phyloP scores from a whole-genome alignment of 768 basidiomycete genomes.

The Hygrocybe coccinea region DNA sequence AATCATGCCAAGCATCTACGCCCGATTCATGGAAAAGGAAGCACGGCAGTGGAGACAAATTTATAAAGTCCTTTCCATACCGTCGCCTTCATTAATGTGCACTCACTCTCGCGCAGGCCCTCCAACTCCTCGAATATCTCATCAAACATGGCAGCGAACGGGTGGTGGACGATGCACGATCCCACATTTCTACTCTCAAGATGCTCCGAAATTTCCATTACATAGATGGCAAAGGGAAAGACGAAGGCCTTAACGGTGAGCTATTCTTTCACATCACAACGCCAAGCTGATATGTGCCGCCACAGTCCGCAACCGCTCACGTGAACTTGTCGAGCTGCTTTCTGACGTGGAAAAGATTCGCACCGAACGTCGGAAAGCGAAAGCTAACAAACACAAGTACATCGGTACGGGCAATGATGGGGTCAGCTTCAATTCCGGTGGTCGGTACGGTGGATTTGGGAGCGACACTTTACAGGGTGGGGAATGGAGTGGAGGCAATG shows the following conservation, averaged over 20 bases:
- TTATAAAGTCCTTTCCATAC: slow-evolving; percentile 68
- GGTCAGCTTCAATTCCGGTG: slow-evolving; percentile 52
- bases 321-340: slow-evolving; percentile 88
- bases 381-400: slow-evolving; percentile 86
- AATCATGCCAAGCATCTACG: slow-evolving; percentile 96
- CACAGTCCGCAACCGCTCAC: slow-evolving; percentile 88
- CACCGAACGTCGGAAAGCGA: slow-evolving; percentile 85
- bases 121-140: slow-evolving; percentile 92
- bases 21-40: slow-evolving; percentile 96
- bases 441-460: slow-evolving; percentile 49
- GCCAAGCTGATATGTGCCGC: not conserved
- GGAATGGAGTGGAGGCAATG: slow-evolving; percentile 37
- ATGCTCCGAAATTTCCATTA: slow-evolving; percentile 98
- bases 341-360: slow-evolving; percentile 90
- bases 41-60: slow-evolving; percentile 98
- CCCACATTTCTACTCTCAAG: slow-evolving; percentile 91
- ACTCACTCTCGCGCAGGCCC: slow-evolving; percentile 47
- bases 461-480: slow-evolving; percentile 31
- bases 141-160: slow-evolving; percentile 97
- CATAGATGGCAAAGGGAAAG: slow-evolving; percentile 97
- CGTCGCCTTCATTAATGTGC: not conserved
- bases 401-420: slow-evolving; percentile 81
- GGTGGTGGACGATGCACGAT: slow-evolving; percentile 94
- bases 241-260: slow-evolving; percentile 92
- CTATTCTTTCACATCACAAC: slow-evolving; percentile 5